A percentile compares a stretch with the other conserved stretches of the same genome.
Conservation (phyloP, 2,329 filamentous ascomycete species). For the Aspergillus alliaceus region DNA sequence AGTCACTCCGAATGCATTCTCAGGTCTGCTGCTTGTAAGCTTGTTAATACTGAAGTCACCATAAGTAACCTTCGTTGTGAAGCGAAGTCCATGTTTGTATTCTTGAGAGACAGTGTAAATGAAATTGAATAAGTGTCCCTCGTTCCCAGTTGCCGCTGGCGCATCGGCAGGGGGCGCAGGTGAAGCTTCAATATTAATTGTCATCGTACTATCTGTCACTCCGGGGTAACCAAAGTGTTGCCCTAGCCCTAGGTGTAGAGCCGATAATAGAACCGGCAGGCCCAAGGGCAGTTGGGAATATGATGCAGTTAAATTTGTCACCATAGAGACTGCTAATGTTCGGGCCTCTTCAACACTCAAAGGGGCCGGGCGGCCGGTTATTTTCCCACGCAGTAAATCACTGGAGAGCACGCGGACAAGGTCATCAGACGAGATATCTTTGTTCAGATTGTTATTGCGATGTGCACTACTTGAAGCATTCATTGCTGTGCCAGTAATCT, state of each 20-base stretch:
- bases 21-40: constrained; percentile 3
- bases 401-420: constrained; percentile 32
- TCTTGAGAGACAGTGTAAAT: constrained; percentile 28
- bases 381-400: constrained; percentile 31
- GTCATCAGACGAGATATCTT: constrained; percentile 28
- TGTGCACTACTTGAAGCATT: constrained; percentile 7
- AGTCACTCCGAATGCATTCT: constrained; percentile 6
- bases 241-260: constrained; percentile 38
- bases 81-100: constrained; percentile 23
- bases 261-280: constrained; percentile 28
- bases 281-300: constrained; percentile 28
- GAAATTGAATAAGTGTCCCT: constrained; percentile 11
- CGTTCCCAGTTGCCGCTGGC: constrained; percentile 1
- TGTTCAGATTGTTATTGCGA: constrained; percentile 9
- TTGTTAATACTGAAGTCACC: constrained; percentile 16
- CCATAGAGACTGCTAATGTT: constrained; percentile 30
- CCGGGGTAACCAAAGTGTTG: constrained; percentile 32
- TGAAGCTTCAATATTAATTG: constrained; percentile 23
- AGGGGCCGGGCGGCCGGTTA: constrained; percentile 28
- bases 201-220: constrained; percentile 25
- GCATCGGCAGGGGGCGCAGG: constrained; percentile 1
- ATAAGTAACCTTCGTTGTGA: constrained; percentile 28
- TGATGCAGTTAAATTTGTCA: constrained; percentile 30
- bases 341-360: constrained; percentile 33
- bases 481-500: constrained; percentile 1